Base-by-base conservation (phyloP, 768 basidiomycete genomes). In the Phylloporus rhodoxanthus region DNA sequence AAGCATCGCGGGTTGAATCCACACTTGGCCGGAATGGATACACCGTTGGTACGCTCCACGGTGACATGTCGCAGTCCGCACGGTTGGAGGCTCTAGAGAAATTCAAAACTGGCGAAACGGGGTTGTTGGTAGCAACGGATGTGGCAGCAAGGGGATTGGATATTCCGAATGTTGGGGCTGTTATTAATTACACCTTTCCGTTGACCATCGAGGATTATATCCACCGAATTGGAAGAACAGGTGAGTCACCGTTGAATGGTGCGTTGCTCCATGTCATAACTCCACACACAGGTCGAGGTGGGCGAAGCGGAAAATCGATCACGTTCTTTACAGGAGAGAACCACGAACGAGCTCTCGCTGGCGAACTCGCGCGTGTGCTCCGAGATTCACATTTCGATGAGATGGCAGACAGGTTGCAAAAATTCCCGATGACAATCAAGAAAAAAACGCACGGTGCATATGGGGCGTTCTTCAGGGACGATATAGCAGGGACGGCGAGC, bases 161-260 rank as follows among this genome's bases (percentile, higher is more conserved):
- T 73, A 98, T 99, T 60, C 94, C 96, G 2, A 85, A 95, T 63
- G 96, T 99, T 26, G 88, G 82, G 21, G 79, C 85, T 21, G 96
- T 99, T 41, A 81, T 98, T 66, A 96, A 97, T 70, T 95, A 96
- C 62, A 94, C 90, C n/a, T 97, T 94, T 72, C 95, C 95, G 34
- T 73, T 99, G 62, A 97, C 93, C 2, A 86, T 97, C 42, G 95
- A 96, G 71, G 86, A 91, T 71, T 94, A 87, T 60, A 79, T 91
- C 58, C 91, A 93, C 67, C 86, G 91, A 8, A 92, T 93, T 52
- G 91, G 91, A 40, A 78, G 91, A 52, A 93, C 91, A 2, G 90
- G 88, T 87, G 61, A 45, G 65, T 43, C 37, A 36, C 28, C 32
- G n/a, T 33, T 51, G 36, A 7, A 30, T 26, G 47, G 26, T n/a